phyloP scores from a whole-genome alignment of 1,284 basidiomycete genomes.

The Pisolithus thermaeus region DNA sequence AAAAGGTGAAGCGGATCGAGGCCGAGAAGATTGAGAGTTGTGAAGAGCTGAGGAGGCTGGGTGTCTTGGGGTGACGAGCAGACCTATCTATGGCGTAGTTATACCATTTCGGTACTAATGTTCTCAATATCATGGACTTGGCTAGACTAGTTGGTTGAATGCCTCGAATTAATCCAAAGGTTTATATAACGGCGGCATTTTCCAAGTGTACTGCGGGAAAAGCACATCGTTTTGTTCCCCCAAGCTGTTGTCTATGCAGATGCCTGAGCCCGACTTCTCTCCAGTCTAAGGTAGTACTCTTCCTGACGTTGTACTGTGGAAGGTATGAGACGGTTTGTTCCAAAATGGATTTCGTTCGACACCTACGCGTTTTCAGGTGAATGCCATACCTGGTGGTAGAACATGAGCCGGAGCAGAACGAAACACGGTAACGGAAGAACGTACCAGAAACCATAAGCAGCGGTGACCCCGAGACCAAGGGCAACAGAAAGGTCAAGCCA shows the following conservation, averaged over 20 bases:
- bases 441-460: constrained; percentile 77
- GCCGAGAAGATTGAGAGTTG: constrained; percentile 65
- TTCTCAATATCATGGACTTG: background rate
- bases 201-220: no score
- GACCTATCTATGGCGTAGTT: constrained; percentile 20
- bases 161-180: background rate
- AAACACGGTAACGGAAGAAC: constrained; percentile 27
- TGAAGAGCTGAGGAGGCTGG: constrained; percentile 62
- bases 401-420: background rate
- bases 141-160: background rate
- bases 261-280: constrained; percentile 44
- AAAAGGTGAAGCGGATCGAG: constrained; percentile 69
- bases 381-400: constrained; percentile 61
- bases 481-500: constrained; percentile 73
- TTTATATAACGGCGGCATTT: constrained; percentile 9
- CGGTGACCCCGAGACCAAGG: constrained; percentile 65
- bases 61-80: constrained; percentile 35
- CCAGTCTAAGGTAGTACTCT: constrained; percentile 77
- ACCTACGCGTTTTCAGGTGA: constrained; percentile 69
- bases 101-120: constrained; percentile 15
- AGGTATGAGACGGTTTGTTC: constrained; percentile 12
- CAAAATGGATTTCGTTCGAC: constrained; percentile 11
- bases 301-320: constrained; percentile 71
- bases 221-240: background rate
- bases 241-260: constrained; percentile 2